Conservation (phyloP, 75 land plant genomes). For the Sequoiadendron giganteum region DNA sequence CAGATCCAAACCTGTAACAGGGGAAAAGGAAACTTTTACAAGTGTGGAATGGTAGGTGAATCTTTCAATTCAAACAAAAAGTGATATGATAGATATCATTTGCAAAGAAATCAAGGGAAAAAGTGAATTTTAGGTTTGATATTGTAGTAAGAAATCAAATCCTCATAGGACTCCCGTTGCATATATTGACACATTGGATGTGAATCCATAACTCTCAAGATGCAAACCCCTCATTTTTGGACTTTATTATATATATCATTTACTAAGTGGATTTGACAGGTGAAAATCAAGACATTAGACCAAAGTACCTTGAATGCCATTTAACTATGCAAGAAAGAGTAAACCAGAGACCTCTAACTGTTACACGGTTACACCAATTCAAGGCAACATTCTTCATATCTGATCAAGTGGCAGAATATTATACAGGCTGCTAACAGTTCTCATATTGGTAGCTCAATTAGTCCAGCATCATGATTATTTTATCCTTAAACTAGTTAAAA, state of each 20-base stretch:
- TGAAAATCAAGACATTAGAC: not conserved
- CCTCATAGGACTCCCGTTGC: not conserved
- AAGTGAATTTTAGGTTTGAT: not conserved
- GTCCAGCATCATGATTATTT: not conserved
- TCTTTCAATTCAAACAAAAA: not conserved
- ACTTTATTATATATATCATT: not conserved
- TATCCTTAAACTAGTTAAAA: not conserved
- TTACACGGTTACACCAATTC: not conserved
- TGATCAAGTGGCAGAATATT: not conserved
- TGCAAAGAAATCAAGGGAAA: not conserved
- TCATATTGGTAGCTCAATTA: not conserved
- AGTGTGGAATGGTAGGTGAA: not conserved
- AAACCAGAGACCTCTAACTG: not conserved
- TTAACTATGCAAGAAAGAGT: not conserved
- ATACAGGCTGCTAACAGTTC: not conserved
- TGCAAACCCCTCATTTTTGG: not conserved
- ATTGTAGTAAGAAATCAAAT: not conserved
- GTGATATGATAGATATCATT: not conserved
- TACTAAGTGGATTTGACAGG: not conserved
- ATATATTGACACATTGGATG: not conserved
- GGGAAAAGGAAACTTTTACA: not conserved
- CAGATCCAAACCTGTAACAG: constrained; percentile 67
- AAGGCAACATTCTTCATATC: not conserved
- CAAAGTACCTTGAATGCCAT: not conserved
- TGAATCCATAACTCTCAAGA: not conserved